phyloP scores from a whole-genome alignment of 192 early-diverging fungal genomes.

The Chytriomyces hyalinus region DNA sequence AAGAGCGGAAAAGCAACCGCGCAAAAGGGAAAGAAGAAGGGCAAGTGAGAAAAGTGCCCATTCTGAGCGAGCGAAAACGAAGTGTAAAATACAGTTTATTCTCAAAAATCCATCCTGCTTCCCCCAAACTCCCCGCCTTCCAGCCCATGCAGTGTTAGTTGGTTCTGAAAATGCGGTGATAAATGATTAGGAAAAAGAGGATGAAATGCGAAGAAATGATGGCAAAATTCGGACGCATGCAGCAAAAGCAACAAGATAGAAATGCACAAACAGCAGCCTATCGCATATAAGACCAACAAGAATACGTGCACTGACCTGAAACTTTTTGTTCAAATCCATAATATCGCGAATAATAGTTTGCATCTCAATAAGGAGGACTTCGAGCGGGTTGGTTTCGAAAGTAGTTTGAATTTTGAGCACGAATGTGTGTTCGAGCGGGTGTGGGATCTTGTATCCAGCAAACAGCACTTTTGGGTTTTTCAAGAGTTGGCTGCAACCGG shows the following conservation, averaged over 20 bases:
- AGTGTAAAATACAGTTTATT: no score
- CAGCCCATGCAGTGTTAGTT: conserved; percentile 55
- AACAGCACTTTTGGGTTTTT: conserved; percentile 93
- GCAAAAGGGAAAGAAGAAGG: conserved; percentile 36
- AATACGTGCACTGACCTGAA: conserved; percentile 60
- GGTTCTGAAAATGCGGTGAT: conserved; percentile 33
- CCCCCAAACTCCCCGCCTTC: conserved; percentile 25
- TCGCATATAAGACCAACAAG: not conserved
- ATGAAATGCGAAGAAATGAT: not conserved
- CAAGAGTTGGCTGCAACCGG: conserved; percentile 72
- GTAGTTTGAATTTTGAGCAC: conserved; percentile 93
- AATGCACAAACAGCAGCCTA: not conserved
- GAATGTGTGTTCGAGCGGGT: conserved; percentile 93
- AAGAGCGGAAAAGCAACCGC: conserved; percentile 26
- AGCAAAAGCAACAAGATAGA: not conserved
- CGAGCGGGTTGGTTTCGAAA: conserved; percentile 80
- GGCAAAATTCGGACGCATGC: no score
- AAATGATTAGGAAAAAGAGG: not conserved
- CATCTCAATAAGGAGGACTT: conserved; percentile 78
- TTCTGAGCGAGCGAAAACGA: no score
- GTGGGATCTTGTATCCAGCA: conserved; percentile 95
- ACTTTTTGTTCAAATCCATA: conserved; percentile 78
- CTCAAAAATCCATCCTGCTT: conserved; percentile 26
- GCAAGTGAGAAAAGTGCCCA: not conserved
- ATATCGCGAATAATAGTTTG: conserved; percentile 79